phyloP scores from a whole-genome alignment of 2,329 filamentous ascomycete genomes.

The Cladosporium colombiae region DNA sequence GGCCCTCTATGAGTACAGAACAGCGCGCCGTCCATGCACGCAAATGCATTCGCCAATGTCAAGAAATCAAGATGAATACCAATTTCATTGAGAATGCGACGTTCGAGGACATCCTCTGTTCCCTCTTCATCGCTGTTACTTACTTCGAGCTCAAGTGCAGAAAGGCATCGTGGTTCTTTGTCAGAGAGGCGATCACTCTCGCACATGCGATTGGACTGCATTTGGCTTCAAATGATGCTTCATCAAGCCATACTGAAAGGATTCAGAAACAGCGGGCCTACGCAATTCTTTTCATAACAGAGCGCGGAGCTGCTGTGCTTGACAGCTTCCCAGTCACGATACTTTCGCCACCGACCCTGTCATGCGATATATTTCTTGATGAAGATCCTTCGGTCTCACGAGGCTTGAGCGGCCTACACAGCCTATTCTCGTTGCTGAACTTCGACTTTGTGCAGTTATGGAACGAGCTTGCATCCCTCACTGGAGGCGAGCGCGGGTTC shows the following conservation, averaged over 20 bases:
- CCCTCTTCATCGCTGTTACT: conserved; percentile 24
- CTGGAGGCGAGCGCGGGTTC: conserved; percentile 2
- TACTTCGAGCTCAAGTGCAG: conserved; percentile 27
- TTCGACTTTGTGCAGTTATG: conserved; percentile 23
- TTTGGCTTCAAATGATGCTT: background rate
- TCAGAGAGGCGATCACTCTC: conserved; percentile 25
- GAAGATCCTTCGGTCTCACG: conserved; percentile 22
- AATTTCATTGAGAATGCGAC: conserved; percentile 19
- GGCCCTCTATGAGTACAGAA: conserved; percentile 23
- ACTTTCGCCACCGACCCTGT: conserved; percentile 12
- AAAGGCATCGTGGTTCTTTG: conserved; percentile 25
- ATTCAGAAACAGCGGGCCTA: conserved; percentile 21
- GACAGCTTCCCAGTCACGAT: conserved; percentile 26
- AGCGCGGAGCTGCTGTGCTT: conserved; percentile 23
- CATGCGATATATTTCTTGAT: conserved; percentile 12
- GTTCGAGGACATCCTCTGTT: conserved; percentile 22
- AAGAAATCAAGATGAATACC: conserved; percentile 16
- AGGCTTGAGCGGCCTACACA: conserved; percentile 21
- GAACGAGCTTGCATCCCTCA: conserved; percentile 18
- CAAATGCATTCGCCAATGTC: conserved; percentile 22
- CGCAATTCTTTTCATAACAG: conserved; percentile 26
- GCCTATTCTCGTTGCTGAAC: conserved; percentile 25
- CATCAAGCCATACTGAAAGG: conserved; percentile 4
- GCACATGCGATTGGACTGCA: conserved; percentile 16
- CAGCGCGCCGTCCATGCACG: conserved; percentile 14